Percentiles rank a stretch among this genome's conserved stretches.
Evolutionary conservation across 345 rosid genomes (phyloP).

Genomic region (Mercurialis annua): DNA sequence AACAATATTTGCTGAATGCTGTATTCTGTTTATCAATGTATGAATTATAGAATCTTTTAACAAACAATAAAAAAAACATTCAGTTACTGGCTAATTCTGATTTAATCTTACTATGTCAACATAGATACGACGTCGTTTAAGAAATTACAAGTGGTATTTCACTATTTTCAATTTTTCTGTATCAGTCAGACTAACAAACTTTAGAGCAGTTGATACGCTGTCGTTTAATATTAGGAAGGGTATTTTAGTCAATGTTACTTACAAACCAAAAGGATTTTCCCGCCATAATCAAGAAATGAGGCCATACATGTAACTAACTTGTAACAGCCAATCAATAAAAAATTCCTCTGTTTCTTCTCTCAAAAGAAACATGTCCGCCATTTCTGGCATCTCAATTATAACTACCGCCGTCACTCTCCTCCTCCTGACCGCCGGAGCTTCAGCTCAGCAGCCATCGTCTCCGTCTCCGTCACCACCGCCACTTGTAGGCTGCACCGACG

Average conservation of each 20-base stretch:
- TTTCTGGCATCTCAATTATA: constrained; percentile 2
- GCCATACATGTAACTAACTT: background rate
- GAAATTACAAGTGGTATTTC: no score
- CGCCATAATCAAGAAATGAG: background rate
- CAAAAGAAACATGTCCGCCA: background rate
- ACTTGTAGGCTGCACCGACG: constrained; percentile 38
- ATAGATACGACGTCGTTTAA: no score
- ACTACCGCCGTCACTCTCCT: constrained; percentile 21
- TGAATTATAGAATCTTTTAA: no score
- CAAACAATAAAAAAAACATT: background rate
- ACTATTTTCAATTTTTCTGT: background rate
- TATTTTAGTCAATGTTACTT: background rate
- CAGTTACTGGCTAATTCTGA: background rate
- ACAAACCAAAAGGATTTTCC: constrained; percentile 4
- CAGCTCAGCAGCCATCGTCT: constrained; percentile 15
- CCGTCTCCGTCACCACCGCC: constrained; percentile 27
- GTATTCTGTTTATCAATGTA: background rate
- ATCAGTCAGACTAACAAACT: background rate
- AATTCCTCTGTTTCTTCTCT: background rate
- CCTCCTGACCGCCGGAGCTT: constrained; percentile 9
- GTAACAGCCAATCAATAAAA: background rate
- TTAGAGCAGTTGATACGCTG: background rate
- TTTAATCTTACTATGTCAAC: background rate
- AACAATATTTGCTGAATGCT: background rate
- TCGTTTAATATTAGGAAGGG: background rate